Base-by-base conservation (phyloP, 208 protist genomes). In the Crithidia expoeki region DNA sequence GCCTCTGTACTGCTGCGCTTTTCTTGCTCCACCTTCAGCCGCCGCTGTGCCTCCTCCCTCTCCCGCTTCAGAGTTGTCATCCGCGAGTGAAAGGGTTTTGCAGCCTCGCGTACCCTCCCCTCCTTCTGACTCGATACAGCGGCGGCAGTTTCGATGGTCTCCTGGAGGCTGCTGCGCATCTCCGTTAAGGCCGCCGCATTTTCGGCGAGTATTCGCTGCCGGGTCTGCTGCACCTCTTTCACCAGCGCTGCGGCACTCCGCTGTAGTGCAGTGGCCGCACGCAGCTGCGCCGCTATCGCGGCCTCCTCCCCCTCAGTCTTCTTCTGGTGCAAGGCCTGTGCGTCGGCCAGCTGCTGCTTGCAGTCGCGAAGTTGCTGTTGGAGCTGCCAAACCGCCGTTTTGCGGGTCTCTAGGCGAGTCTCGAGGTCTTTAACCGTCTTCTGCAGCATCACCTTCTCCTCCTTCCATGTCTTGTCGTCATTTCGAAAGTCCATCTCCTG, bases 291-390 rank as follows among this genome's bases (percentile, higher is more conserved):
- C 44, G 27, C 59, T 61, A n/a, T 38, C 30, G 62, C 44, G 30
- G 21, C 34, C 42, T 34, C 51, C 46, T 36, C 38, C 44, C 49
- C 44, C 42, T 10, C 60, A 19, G 27, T 50, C 2, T 66, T 65
- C 38, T 40, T 50, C 55, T 52, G 34, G 12, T 17, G 6, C 16
- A 51, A 28, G 9, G 42, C 56, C 33, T 69, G 63, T 44, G 67
- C 14, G 2, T 76, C 69, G 1, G 38, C 2, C 3, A 76, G 49
- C 38, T 76, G 55, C 50, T 44, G 63, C 64, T 52, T 71, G 49
- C 50, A 55, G 55, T 68, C 58, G 3, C 69, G 64, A n/a, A 81
- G 33, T 46, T 74, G 65, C 51, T 57, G 61, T 56, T 68, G 74
- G 32, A 68, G 61, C 69, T 75, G 60, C 51, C 53, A 44, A 30